These are phyloP conservation scores for Anacardium occidentale DNA, from an alignment of 345 rosid genomes.

Conservation along the genomic window DNA sequence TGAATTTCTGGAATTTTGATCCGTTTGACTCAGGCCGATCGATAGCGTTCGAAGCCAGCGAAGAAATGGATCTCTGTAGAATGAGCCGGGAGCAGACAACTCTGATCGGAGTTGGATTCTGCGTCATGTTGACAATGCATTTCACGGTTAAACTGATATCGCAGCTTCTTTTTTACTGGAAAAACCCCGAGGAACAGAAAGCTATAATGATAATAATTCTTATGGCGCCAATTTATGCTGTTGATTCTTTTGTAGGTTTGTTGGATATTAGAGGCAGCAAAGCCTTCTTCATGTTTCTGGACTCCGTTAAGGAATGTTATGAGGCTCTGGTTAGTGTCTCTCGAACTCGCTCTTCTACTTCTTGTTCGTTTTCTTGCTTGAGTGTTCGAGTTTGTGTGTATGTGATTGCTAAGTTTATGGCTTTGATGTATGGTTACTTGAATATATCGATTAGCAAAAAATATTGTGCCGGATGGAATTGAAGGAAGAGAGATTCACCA, in stretches of 20 bases:
- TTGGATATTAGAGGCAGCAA: conserved; percentile 77
- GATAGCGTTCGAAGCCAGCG: background rate
- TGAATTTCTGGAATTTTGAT: background rate
- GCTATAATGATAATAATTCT: conserved; percentile 81
- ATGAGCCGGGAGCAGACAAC: conserved; percentile 62
- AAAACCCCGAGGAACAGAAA: conserved; percentile 92
- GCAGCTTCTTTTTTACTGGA: conserved; percentile 88
- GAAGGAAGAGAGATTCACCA: conserved; percentile 94
- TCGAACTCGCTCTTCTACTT: background rate
- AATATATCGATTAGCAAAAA: conserved; percentile 74
- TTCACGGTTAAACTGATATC: conserved; percentile 78
- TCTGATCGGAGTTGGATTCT: conserved; percentile 54
- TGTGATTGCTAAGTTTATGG: conserved; percentile 94
- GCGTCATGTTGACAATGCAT: conserved; percentile 60
- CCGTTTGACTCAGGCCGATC: background rate
- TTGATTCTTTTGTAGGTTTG: conserved; percentile 70
- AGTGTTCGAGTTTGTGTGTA: conserved; percentile 24
- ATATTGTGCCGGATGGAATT: conserved; percentile 71
- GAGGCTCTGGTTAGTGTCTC: conserved; percentile 76
- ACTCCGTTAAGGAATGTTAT: conserved; percentile 87
- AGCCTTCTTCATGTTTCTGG: conserved; percentile 73
- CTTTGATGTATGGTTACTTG: conserved; percentile 82
- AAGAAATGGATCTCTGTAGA: conserved; percentile 55
- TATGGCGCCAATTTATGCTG: conserved; percentile 91
- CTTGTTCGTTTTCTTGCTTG: background rate